phyloP scores from a whole-genome alignment of 1,139 yeast genomes.

The Blastobotrys illinoisensis region DNA sequence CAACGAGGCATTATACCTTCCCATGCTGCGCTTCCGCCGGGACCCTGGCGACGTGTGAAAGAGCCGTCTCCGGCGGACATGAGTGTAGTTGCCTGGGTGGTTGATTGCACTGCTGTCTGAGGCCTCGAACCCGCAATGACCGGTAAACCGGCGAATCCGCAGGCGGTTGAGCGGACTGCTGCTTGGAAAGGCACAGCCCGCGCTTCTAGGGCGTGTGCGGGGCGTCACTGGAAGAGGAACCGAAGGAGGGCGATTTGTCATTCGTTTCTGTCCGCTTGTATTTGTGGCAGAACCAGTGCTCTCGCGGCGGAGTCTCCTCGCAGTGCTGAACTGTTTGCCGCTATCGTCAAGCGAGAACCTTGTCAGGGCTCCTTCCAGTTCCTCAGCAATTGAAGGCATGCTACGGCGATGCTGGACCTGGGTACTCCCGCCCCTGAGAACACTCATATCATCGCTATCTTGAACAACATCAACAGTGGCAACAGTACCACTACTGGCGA shows the following conservation, averaged over 20 bases:
- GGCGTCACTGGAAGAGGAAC: neutral
- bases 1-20: neutral
- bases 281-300: neutral
- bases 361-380: neutral
- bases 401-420: no score
- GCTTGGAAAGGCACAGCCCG: neutral
- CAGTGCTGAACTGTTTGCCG: neutral
- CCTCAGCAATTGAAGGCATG: neutral
- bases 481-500: neutral
- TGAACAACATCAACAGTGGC: neutral
- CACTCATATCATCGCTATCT: neutral
- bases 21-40: neutral
- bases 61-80: neutral
- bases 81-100: neutral
- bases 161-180: neutral
- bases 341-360: neutral
- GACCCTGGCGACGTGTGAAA: neutral
- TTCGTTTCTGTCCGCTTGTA: neutral
- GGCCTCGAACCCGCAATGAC: neutral
- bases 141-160: neutral
- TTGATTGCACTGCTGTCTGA: neutral
- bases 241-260: neutral
- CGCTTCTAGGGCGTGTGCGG: neutral
- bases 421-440: no score
- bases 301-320: neutral